phyloP scores from a whole-genome alignment of 805 yeast species.

The Brettanomyces nanus region DNA sequence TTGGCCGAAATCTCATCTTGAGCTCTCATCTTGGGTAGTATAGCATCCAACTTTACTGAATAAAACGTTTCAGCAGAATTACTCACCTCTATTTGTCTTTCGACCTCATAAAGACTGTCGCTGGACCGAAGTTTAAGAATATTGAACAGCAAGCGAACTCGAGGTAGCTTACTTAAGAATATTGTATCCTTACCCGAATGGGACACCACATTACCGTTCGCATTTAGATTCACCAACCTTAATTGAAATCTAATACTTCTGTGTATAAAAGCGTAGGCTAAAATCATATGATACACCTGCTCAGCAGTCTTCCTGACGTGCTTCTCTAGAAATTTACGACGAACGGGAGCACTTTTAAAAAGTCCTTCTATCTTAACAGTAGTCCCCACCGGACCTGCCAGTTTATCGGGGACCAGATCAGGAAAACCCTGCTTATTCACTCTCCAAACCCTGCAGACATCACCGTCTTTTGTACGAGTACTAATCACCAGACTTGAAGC shows the following conservation, averaged over 20 bases:
- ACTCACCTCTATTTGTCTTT: conserved; percentile 2
- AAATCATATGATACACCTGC: conserved; percentile 17
- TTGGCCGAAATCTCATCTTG: conserved; percentile 19
- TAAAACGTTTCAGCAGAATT: not conserved
- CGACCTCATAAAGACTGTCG: conserved; percentile 13
- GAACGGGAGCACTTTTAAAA: conserved; percentile 26
- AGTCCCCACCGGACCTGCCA: conserved; percentile 30
- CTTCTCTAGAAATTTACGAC: conserved; percentile 24
- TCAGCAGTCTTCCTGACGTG: conserved; percentile 20
- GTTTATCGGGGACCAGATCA: conserved; percentile 10
- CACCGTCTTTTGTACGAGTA: conserved; percentile 25
- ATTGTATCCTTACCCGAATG: conserved; percentile 8
- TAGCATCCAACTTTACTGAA: conserved; percentile 9
- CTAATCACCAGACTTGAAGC: conserved; percentile 24
- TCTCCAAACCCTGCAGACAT: conserved; percentile 29
- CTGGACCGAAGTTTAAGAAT: conserved; percentile 13
- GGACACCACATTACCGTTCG: conserved; percentile 10
- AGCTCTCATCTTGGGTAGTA: conserved; percentile 29
- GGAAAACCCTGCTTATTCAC: conserved; percentile 24
- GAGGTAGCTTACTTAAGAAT: conserved; percentile 7
- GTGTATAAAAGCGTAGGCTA: conserved; percentile 26
- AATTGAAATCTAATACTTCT: conserved; percentile 26
- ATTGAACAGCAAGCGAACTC: conserved; percentile 9
- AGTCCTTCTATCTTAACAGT: conserved; percentile 25
- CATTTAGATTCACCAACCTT: conserved; percentile 12